Base-by-base conservation (phyloP, 306 rosid genomes). In the Morella rubra region DNA sequence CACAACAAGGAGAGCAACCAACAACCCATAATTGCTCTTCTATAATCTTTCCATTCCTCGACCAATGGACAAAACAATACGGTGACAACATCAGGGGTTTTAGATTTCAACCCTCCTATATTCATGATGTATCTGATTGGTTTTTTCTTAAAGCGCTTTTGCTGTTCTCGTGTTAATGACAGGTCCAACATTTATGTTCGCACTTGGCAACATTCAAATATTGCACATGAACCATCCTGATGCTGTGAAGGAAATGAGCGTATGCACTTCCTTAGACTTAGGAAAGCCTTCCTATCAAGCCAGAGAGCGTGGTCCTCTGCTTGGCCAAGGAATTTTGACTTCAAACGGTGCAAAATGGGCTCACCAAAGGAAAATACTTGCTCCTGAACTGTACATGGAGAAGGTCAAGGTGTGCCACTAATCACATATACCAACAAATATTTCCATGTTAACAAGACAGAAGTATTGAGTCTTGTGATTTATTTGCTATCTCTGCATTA, bases 331-430 rank as follows among this genome's bases (percentile, higher is more conserved):
- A 18, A 65, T 87, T 71, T 1, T 81, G 18, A 73, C 87, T 24
- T 85, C 89, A 12, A 87, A 83, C 61, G 91, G 89, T 0, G 6
- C 68, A 41, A 46, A 16, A 7, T 85, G 89, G 89, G 83, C 71
- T 6, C 74, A 81, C 50, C 89, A 87, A 56, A 84, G 89, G 72
- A 83, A 81, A n/a, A 24, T 85, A 52, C 61, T 87, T 77, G 85
- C 91, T 69, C 89, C 89, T 27, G 84, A 85, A 42, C 73, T 85
- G 3, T 32, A 32, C 37, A 32, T 32, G 37, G 37, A 32, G 37
- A 32, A 32, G 37, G 37, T 32, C 3, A 4, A 80, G 12, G 16
- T 41, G 49, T 32, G 18, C 16, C 24, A 20, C 16, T 20, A 59
- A 4, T 59, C 41, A 59, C 4, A 59, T 20, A 8, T 58, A 1